Base-by-base conservation (phyloP, 108 stramenopile genomes). In the Fistulifera pelliculosa region DNA sequence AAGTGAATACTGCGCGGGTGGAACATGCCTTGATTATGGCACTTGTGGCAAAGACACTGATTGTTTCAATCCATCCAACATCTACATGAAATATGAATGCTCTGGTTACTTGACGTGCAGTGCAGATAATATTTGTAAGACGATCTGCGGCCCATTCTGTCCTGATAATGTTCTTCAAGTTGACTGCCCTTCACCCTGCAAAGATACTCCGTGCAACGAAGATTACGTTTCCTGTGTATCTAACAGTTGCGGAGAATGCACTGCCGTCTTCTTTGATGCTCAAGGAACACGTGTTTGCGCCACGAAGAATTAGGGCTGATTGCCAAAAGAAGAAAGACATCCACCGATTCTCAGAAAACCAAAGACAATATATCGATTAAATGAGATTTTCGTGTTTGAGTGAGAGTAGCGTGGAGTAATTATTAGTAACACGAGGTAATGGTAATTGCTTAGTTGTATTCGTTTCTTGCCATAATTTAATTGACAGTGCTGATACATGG, bases 1-100 rank as follows among this genome's bases (percentile, higher is more conserved):
- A 2, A 24, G 21, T 14, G 56, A 56, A 22, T 65, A 65, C 56
- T 65, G 64, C 47, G 38, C 56, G 11, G 28, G 7, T 19, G 56
- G 56, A 25, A 38, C 16, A 25, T 65, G 64, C 47, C 15, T 44
- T 22, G 38, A 27, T 17, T 16, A n/a, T 2, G 54, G 55, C 2
- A 16, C 1, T 18, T 65, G 64, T 38, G 26, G 18, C 1, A 38
- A 1, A 7, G 47, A 50, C 7, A 31, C 16, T 2, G 64, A 65
- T 26, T 65, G 64, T 41, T 65, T 54, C 64, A 65, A 65, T 47
- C 55, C 54, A 13, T 38, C 51, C 11, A 65, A 65, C 56, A 38
- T 49, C 41, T 61, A 52, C 38, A 10, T 39, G 2, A 38, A 55
- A 2, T 48, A 54, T 48, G 62, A 64, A 56, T 64, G 62, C 38